Evolutionary conservation across 352 stramenopile genomes (phyloP).

Genomic region (Aphanomyces euteiches): DNA sequence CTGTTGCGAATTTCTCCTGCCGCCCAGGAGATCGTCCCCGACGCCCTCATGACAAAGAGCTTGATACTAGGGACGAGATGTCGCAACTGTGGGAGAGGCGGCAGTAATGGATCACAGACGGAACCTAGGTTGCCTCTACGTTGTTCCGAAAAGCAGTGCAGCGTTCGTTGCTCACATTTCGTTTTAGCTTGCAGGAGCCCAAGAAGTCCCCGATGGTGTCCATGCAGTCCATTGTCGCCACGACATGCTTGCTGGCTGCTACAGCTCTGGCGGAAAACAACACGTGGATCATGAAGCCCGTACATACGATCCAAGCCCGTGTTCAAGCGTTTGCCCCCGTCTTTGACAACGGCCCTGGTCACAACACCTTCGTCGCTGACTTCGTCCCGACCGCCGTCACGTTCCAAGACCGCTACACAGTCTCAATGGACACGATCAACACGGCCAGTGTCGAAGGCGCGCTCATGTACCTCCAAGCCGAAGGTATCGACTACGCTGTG

Average conservation of each 20-base stretch:
- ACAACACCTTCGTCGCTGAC: slow-evolving; percentile 37
- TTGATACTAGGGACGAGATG: too few species aligned
- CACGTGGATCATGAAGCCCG: slow-evolving; percentile 46
- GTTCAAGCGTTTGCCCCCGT: slow-evolving; percentile 48
- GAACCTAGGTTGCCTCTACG: too few species aligned
- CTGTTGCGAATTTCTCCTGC: too few species aligned
- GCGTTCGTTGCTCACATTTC: too few species aligned
- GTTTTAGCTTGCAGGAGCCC: too few species aligned
- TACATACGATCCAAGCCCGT: slow-evolving; percentile 54
- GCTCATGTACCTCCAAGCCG: slow-evolving; percentile 64
- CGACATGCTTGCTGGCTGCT: neutral
- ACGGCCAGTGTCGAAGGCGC: slow-evolving; percentile 56
- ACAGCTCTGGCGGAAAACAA: neutral
- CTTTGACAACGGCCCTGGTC: slow-evolving; percentile 30
- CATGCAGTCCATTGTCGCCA: too few species aligned
- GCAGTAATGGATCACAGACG: too few species aligned
- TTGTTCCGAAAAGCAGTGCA: too few species aligned
- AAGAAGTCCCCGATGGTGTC: too few species aligned
- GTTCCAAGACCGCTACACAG: slow-evolving; percentile 39
- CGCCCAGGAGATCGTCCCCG: too few species aligned
- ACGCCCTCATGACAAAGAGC: too few species aligned
- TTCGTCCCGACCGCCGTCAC: slow-evolving; percentile 21
- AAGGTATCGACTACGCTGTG: slow-evolving; percentile 54
- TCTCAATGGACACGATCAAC: slow-evolving; percentile 59
- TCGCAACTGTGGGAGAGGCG: too few species aligned